phyloP scores from a whole-genome alignment of 2,329 filamentous ascomycete genomes.

The Fusarium nematophilum region DNA sequence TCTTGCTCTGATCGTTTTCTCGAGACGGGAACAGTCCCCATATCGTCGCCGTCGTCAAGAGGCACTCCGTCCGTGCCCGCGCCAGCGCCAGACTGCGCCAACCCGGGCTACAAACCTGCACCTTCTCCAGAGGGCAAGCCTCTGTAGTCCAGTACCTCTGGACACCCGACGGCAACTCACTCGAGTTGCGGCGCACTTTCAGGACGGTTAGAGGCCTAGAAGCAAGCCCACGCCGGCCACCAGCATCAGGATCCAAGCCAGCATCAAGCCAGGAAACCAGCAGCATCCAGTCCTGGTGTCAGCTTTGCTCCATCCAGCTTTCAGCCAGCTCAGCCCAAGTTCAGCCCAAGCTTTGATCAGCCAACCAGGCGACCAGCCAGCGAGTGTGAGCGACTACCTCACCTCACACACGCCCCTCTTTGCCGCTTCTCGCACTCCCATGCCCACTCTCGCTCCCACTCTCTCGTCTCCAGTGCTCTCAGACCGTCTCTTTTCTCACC shows the following conservation, averaged over 20 bases:
- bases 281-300: conserved; percentile 17
- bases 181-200: neutral
- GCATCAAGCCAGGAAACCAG: conserved; percentile 10
- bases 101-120: conserved; percentile 9
- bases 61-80: conserved; percentile 6
- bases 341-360: conserved; percentile 28
- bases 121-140: conserved; percentile 13
- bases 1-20: too few species aligned
- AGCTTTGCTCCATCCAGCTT: conserved; percentile 23
- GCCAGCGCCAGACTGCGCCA: conserved; percentile 19
- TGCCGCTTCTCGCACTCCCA: conserved; percentile 11
- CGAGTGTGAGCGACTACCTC: too few species aligned
- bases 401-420: conserved; percentile 27
- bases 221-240: conserved; percentile 4
- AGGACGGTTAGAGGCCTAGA: neutral
- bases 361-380: conserved; percentile 22
- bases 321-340: conserved; percentile 33
- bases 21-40: too few species aligned
- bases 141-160: too few species aligned
- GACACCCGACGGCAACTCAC: conserved; percentile 8
- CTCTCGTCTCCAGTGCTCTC: too few species aligned
- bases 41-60: too few species aligned
- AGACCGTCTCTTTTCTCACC: conserved; percentile 6
- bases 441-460: too few species aligned
- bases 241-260: conserved; percentile 10